These are phyloP conservation scores for Lunularia cruciata DNA, from an alignment of 225 moss, liverwort and hornwort genomes.

Conservation along the genomic window DNA sequence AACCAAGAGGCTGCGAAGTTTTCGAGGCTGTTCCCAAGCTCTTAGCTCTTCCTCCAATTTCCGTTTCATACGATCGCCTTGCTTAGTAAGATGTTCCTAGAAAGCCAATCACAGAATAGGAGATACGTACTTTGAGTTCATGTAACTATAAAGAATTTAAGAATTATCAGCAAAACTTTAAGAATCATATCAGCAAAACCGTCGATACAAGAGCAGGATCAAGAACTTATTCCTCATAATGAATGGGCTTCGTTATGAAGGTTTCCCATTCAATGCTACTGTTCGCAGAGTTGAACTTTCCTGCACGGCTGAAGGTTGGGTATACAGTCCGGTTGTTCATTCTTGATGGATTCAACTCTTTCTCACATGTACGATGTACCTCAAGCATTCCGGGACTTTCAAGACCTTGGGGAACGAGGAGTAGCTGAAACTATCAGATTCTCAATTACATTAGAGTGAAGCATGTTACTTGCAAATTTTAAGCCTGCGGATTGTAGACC, in stretches of 20 bases:
- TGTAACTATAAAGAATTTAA: not conserved
- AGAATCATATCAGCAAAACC: no score
- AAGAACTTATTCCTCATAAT: slow-evolving; percentile 23
- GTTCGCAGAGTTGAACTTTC: not conserved
- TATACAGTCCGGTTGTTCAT: not conserved
- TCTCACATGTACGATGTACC: slow-evolving; percentile 25
- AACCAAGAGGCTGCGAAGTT: slow-evolving; percentile 31
- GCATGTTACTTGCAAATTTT: no score
- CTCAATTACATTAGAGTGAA: no score
- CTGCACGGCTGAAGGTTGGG: not conserved
- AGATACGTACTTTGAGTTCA: not conserved
- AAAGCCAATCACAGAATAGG: not conserved
- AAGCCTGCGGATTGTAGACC: no score
- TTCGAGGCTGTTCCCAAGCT: slow-evolving; percentile 25
- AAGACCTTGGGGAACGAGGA: no score
- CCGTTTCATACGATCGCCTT: slow-evolving; percentile 30
- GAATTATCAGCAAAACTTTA: not conserved
- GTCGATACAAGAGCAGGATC: not conserved
- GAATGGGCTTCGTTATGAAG: slow-evolving; percentile 34
- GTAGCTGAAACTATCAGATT: slow-evolving; percentile 26
- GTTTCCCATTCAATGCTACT: slow-evolving; percentile 28
- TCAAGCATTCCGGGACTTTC: slow-evolving; percentile 30
- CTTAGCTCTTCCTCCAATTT: slow-evolving; percentile 33
- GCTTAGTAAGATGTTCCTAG: slow-evolving; percentile 31
- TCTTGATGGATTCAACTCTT: slow-evolving; percentile 20